These are phyloP conservation scores for Fibroporia radiculosa DNA, from an alignment of 768 basidiomycete genomes.

Conservation along the genomic window DNA sequence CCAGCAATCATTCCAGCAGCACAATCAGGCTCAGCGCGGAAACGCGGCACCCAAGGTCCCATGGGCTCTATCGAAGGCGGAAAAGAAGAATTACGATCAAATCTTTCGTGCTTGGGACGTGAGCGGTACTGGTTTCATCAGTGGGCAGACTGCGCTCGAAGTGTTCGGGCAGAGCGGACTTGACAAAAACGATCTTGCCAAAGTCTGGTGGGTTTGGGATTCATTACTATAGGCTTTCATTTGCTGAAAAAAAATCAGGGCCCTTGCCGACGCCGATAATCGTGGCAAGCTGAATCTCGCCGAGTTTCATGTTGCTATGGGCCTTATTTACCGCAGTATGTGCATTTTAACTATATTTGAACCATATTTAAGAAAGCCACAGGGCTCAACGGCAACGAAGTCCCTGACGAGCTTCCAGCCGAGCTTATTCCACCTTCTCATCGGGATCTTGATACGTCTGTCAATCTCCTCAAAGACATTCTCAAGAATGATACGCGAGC, in stretches of 20 bases:
- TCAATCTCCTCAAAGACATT: conserved; percentile 82
- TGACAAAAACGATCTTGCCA: conserved; percentile 81
- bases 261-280: conserved; percentile 86
- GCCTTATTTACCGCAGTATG: conserved; percentile 91
- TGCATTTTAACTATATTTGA: conserved; percentile 10
- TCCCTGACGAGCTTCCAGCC: conserved; percentile 79
- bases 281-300: conserved; percentile 92
- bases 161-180: conserved; percentile 94
- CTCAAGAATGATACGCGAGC: conserved; percentile 81
- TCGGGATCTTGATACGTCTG: conserved; percentile 81
- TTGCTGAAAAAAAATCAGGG: conserved; percentile 47
- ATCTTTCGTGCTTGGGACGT: conserved; percentile 98
- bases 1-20: conserved; percentile 82
- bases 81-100: conserved; percentile 95
- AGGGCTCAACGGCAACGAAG: conserved; percentile 89
- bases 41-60: conserved; percentile 61
- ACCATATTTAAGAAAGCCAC: background rate
- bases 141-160: conserved; percentile 75
- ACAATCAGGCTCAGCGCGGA: conserved; percentile 69
- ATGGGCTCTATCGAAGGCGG: conserved; percentile 81
- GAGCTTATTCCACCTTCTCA: conserved; percentile 92
- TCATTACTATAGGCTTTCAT: background rate
- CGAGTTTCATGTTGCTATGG: conserved; percentile 99
- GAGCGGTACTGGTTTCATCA: conserved; percentile 74
- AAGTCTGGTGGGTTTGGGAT: conserved; percentile 62